These are phyloP conservation scores for Phytophthora crassamura DNA, from an alignment of 352 stramenopile genomes.

Conservation along the genomic window DNA sequence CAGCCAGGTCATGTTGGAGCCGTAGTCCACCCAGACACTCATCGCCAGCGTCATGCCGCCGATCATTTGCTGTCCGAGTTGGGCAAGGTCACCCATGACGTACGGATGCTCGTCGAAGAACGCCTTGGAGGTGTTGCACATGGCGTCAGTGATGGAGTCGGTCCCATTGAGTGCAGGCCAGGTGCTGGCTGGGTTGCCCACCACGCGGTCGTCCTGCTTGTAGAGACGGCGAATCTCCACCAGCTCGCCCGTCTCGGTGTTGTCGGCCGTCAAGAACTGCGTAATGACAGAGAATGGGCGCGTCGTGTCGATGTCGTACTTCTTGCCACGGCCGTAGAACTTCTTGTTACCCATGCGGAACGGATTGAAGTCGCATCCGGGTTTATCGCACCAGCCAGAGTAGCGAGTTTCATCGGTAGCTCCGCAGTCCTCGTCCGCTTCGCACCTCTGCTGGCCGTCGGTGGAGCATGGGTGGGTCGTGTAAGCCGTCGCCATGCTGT, in stretches of 20 bases:
- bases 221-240: constrained; percentile 61
- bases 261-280: constrained; percentile 61
- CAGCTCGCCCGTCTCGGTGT: constrained; percentile 44
- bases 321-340: constrained; percentile 52
- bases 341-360: constrained; percentile 54
- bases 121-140: constrained; percentile 44
- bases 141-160: constrained; percentile 42
- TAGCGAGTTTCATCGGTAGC: constrained; percentile 35
- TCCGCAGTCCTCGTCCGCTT: constrained; percentile 37
- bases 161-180: constrained; percentile 19
- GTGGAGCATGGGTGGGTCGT: constrained; percentile 50
- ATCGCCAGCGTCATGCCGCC: constrained; percentile 59
- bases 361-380: constrained; percentile 62
- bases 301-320: constrained; percentile 53
- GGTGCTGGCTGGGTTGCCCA: constrained; percentile 35
- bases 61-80: constrained; percentile 47
- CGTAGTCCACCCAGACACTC: constrained; percentile 61
- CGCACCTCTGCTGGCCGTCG: constrained; percentile 33
- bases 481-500: constrained; percentile 43
- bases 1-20: constrained; percentile 57
- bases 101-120: constrained; percentile 48
- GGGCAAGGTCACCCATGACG: constrained; percentile 37
- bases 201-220: constrained; percentile 46
- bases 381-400: constrained; percentile 58
- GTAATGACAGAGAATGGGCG: constrained; percentile 61